Conservation (phyloP, 169 alveolate genomes). For the Eimeria acervulina region DNA sequence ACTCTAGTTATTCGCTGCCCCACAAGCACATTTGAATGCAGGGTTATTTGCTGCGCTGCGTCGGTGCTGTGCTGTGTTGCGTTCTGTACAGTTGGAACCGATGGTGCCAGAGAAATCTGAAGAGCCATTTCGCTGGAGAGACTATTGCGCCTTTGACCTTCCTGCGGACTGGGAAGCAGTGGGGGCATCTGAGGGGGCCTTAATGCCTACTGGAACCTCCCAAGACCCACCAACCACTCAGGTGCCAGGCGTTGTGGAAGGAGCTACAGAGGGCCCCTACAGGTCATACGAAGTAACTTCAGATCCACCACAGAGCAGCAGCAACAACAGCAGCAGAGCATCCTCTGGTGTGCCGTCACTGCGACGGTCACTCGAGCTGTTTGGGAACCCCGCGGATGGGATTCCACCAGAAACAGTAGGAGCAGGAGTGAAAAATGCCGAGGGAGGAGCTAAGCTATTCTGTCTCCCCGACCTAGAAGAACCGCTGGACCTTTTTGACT, state of each 20-base stretch:
- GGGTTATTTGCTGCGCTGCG: not conserved
- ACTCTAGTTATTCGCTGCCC: not conserved
- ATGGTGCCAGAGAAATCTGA: slow-evolving; percentile 60
- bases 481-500: slow-evolving; percentile 53
- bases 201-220: not conserved
- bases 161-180: slow-evolving; percentile 4
- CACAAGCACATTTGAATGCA: not conserved
- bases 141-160: slow-evolving; percentile 59
- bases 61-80: not conserved
- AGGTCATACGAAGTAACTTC: not conserved
- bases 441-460: slow-evolving; percentile 42
- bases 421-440: not conserved
- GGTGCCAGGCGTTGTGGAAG: slow-evolving; percentile 15
- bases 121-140: slow-evolving; percentile 62
- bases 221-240: not conserved
- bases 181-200: slow-evolving; percentile 30
- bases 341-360: slow-evolving; percentile 30
- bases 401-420: not conserved
- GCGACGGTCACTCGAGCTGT: slow-evolving; percentile 33
- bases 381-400: slow-evolving; percentile 1
- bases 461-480: slow-evolving; percentile 49
- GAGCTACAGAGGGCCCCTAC: slow-evolving; percentile 4
- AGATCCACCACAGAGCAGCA: not conserved
- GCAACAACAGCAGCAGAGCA: slow-evolving; percentile 43
- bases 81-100: slow-evolving; percentile 40